phyloP scores from a whole-genome alignment of 2,329 filamentous ascomycete genomes.

The Lachnellula willkommii region DNA sequence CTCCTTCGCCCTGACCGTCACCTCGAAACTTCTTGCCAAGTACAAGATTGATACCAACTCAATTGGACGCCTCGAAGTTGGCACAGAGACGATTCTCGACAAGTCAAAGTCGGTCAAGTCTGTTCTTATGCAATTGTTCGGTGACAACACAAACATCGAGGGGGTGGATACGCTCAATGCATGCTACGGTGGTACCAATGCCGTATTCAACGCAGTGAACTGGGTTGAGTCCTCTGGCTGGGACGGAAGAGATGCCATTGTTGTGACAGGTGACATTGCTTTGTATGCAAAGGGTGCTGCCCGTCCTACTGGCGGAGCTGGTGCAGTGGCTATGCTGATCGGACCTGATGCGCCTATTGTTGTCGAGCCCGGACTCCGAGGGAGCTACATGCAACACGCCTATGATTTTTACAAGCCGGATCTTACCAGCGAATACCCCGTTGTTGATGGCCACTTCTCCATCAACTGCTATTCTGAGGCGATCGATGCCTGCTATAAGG shows the following conservation, averaged over 20 bases:
- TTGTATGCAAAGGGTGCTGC: conserved; percentile 80
- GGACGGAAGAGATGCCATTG: conserved; percentile 78
- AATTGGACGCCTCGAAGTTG: conserved; percentile 77
- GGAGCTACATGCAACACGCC: conserved; percentile 74
- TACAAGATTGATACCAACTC: conserved; percentile 76
- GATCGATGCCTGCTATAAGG: conserved; percentile 74
- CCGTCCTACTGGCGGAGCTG: conserved; percentile 74
- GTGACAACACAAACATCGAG: conserved; percentile 78
- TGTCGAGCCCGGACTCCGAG: conserved; percentile 72
- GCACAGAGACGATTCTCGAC: conserved; percentile 80
- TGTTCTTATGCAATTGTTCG: conserved; percentile 80
- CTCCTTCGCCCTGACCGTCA: conserved; percentile 73
- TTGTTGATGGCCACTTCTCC: conserved; percentile 80
- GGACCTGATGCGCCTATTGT: conserved; percentile 73
- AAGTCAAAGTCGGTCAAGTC: conserved; percentile 91
- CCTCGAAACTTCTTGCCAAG: conserved; percentile 73
- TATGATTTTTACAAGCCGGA: conserved; percentile 93
- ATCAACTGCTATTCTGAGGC: conserved; percentile 77
- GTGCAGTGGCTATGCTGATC: conserved; percentile 72
- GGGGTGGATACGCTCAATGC: conserved; percentile 79
- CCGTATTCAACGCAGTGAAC: conserved; percentile 76
- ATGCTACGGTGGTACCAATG: conserved; percentile 83
- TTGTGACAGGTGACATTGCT: conserved; percentile 76
- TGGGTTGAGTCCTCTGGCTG: conserved; percentile 83
- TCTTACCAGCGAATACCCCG: conserved; percentile 79